These are phyloP conservation scores for Aureobasidium subglaciale DNA, from an alignment of 2,329 filamentous ascomycete species.

Conservation along the genomic window DNA sequence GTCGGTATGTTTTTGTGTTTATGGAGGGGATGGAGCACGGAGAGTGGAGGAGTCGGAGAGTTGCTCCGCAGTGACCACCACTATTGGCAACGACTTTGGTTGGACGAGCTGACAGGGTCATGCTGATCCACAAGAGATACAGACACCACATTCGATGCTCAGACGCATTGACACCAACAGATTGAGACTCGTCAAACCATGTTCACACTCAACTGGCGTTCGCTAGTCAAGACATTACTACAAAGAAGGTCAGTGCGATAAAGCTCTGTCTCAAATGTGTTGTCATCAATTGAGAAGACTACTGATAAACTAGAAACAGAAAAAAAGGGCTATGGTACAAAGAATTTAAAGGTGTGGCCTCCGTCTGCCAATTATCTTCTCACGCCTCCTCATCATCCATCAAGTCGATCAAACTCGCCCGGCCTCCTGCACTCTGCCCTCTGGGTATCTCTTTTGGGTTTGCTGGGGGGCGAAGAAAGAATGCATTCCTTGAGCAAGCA, in stretches of 20 bases:
- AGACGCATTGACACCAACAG: too few species aligned
- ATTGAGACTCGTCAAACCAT: not conserved
- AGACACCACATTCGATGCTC: too few species aligned
- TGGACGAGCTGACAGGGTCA: too few species aligned
- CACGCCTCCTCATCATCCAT: not conserved
- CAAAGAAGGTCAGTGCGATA: not conserved
- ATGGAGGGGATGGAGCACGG: not conserved
- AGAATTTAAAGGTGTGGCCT: not conserved
- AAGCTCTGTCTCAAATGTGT: not conserved
- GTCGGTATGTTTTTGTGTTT: not conserved
- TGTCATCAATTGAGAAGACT: not conserved
- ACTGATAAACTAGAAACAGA: not conserved
- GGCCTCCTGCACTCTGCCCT: slow-evolving; percentile 7
- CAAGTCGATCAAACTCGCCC: not conserved
- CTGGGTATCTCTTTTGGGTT: slow-evolving; percentile 11
- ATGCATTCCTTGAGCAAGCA: slow-evolving; percentile 11
- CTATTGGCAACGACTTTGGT: too few species aligned
- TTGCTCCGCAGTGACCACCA: too few species aligned
- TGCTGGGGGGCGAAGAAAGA: not conserved
- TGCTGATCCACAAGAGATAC: too few species aligned
- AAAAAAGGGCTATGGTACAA: slow-evolving; percentile 9
- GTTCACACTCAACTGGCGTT: not conserved
- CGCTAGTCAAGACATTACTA: not conserved
- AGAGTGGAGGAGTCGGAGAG: too few species aligned
- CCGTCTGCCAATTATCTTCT: slow-evolving; percentile 1